Base-by-base conservation (phyloP, 2,329 filamentous ascomycete genomes). In the Ophiostoma sp. region DNA sequence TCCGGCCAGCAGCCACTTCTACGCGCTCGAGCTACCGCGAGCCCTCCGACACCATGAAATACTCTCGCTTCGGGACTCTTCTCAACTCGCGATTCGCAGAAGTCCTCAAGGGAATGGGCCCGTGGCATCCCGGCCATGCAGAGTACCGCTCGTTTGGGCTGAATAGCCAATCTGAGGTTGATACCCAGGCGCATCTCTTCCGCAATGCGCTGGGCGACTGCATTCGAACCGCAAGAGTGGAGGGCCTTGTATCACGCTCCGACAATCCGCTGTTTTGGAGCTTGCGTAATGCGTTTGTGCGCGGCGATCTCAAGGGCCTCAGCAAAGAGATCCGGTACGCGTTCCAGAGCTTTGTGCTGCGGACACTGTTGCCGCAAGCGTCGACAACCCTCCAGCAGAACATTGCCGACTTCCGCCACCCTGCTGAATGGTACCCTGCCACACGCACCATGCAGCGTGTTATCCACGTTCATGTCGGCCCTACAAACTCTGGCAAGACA, bases 401-500 rank as follows among this genome's bases (percentile, higher is more conserved):
- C 27, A 78, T 96, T 14, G 86, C 92, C n/a, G 92, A 97, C 78
- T 80, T 97, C 72, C 86, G 93, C n/a, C 93, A 88, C 77, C 95
- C 95, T 0, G 85, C 89, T 67, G 95, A 99, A 77, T 98, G 94
- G 94, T 98, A 89, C 75, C 92, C 94, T 0, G 87, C 86, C 4
- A 95, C 95, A 1, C 85, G 96, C 69, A 83, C 86, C 63, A 82
- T 95, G 73, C 91, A 93, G 74, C 85, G 95, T 62, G 94, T 87
- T 0, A 85, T 99, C 55, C 92, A 98, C 79, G 81, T 99, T 27
- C 95, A 99, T 74, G 93, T 99, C 65, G 95, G 95, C 0, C 95
- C 95, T 1, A 99, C 95, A 2, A 99, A 99, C 77, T 98, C 95
- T 0, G 95, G 95, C 69, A 99, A 99, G 82, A 99, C 96, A 0